These are phyloP conservation scores for Sclerotinia spermophila DNA, from an alignment of 2,329 filamentous ascomycete species.

Conservation along the genomic window DNA sequence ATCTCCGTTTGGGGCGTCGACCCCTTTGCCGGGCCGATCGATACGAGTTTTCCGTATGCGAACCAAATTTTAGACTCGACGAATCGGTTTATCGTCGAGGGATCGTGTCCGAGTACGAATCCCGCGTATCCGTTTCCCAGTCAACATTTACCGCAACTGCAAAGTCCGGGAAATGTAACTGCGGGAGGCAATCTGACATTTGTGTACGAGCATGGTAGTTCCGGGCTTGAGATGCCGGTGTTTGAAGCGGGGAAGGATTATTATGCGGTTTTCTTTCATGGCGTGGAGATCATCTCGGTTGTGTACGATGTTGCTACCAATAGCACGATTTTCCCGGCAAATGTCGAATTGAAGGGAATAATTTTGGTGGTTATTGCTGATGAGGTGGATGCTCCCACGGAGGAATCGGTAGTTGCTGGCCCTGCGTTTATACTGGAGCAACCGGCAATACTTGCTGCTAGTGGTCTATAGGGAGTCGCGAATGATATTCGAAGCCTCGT, in stretches of 20 bases:
- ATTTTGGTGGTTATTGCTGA: constrained; percentile 40
- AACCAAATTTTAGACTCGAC: constrained; percentile 42
- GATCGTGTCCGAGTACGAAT: constrained; percentile 39
- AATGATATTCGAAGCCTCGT: background rate
- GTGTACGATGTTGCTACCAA: constrained; percentile 39
- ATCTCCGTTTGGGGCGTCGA: constrained; percentile 42
- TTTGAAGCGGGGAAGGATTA: constrained; percentile 35
- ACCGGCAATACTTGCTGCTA: constrained; percentile 25
- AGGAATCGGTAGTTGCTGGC: constrained; percentile 41
- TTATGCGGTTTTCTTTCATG: constrained; percentile 44
- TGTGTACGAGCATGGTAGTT: constrained; percentile 29
- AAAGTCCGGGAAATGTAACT: constrained; percentile 29
- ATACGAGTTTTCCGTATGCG: constrained; percentile 44
- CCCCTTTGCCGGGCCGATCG: constrained; percentile 42
- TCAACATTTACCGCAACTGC: constrained; percentile 39
- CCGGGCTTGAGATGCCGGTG: constrained; percentile 31
- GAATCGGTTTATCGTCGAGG: constrained; percentile 36
- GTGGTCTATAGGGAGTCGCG: background rate
- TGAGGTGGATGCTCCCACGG: constrained; percentile 38
- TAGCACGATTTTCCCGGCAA: constrained; percentile 38
- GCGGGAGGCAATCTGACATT: constrained; percentile 37
- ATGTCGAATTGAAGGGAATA: constrained; percentile 40
- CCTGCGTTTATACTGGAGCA: constrained; percentile 41
- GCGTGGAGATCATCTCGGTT: constrained; percentile 38
- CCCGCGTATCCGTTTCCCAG: constrained; percentile 40